A percentile compares a stretch with the other conserved stretches of the same genome.
These are phyloP conservation scores for Solanum virginianum DNA, from an alignment of 257 asterid genomes.

Conservation along the genomic window DNA sequence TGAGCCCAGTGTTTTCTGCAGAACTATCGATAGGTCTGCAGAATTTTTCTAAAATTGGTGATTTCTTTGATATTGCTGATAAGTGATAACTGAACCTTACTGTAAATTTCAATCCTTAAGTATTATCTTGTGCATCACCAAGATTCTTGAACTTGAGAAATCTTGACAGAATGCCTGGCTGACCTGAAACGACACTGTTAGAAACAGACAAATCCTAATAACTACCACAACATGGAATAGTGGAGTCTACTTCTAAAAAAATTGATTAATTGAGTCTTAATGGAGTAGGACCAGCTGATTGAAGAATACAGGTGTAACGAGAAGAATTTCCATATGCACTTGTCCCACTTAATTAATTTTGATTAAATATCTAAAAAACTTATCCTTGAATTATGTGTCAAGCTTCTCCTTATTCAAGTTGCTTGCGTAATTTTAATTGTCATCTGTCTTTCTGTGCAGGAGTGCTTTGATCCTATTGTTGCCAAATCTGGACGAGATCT, in stretches of 20 bases:
- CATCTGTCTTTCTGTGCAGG: slow-evolving; percentile 36
- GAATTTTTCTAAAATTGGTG: not conserved
- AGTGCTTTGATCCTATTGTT: slow-evolving; percentile 95
- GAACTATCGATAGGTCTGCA: not conserved
- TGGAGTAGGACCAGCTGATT: not conserved
- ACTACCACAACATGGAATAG: not conserved
- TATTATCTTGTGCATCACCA: not conserved
- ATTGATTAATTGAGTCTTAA: not conserved
- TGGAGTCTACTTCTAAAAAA: not conserved
- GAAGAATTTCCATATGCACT: not conserved
- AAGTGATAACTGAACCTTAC: not conserved
- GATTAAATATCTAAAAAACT: not conserved
- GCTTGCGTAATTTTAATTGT: not conserved
- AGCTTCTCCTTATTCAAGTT: not conserved
- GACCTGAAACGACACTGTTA: not conserved
- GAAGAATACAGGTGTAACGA: not conserved
- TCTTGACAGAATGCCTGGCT: not conserved
- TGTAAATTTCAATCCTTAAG: not conserved
- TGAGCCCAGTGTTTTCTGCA: not conserved
- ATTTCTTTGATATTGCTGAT: not conserved
- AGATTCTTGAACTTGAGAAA: not conserved
- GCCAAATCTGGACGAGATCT: slow-evolving; percentile 96
- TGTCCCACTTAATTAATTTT: not conserved
- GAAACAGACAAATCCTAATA: not conserved
- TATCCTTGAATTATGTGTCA: not conserved